Evolutionary conservation across 2,329 filamentous ascomycete genomes (phyloP).

Genomic region (Apiospora saccharicola): DNA sequence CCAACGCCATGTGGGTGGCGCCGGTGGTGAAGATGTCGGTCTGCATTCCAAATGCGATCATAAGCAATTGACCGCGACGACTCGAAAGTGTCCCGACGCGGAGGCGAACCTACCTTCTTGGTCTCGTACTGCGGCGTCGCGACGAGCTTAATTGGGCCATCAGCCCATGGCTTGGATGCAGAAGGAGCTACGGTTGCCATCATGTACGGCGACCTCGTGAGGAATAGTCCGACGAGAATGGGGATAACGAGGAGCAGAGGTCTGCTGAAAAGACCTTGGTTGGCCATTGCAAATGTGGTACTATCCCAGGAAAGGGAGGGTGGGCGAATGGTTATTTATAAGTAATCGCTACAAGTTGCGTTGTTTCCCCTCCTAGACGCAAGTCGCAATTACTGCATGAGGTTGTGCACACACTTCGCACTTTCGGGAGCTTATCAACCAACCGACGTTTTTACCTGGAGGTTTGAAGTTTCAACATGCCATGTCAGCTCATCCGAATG

Average conservation of each 20-base stretch:
- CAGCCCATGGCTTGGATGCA: constrained; percentile 55
- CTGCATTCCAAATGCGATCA: constrained; percentile 39
- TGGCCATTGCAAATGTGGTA: constrained; percentile 8
- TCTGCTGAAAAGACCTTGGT: constrained; percentile 28
- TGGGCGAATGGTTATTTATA: constrained; percentile 13
- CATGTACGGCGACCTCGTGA: constrained; percentile 48
- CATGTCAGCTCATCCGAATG: constrained; percentile 26
- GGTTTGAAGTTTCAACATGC: constrained; percentile 26
- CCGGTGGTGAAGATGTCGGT: constrained; percentile 65
- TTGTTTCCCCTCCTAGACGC: background rate
- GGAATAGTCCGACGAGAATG: constrained; percentile 45
- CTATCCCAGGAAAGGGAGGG: background rate
- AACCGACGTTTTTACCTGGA: background rate
- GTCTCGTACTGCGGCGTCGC: constrained; percentile 61
- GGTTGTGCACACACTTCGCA: background rate
- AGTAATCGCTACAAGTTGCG: background rate
- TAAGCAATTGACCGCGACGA: background rate
- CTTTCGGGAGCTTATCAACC: background rate
- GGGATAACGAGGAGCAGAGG: constrained; percentile 44
- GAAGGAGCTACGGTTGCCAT: constrained; percentile 46
- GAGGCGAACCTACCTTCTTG: constrained; percentile 50
- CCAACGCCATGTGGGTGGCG: constrained; percentile 67
- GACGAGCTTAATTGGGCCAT: constrained; percentile 61
- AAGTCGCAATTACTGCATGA: background rate
- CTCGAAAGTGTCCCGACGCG: background rate